Percentiles rank a stretch among this genome's conserved stretches.
phyloP scores from a whole-genome alignment of 371 early-diverging fungal species.

The Lichtheimia ramosa region DNA sequence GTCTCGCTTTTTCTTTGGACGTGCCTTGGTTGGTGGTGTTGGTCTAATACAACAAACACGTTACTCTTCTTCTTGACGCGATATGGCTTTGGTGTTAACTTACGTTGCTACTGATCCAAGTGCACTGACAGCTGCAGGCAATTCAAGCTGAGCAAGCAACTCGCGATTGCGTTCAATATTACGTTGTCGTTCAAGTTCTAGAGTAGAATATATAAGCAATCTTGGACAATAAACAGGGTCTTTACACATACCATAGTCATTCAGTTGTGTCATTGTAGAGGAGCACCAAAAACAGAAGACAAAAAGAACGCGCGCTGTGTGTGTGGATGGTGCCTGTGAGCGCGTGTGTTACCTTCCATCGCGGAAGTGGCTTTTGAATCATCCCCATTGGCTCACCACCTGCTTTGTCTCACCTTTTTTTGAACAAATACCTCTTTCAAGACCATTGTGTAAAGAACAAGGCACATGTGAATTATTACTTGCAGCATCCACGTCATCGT shows the following conservation, averaged over 20 bases:
- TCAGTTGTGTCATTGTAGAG: constrained; percentile 7
- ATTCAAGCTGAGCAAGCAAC: constrained; percentile 52
- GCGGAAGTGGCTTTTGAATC: too few species aligned
- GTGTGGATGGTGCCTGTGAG: too few species aligned
- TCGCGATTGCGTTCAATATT: constrained; percentile 66
- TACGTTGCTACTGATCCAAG: constrained; percentile 15
- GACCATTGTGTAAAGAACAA: too few species aligned
- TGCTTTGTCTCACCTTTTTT: too few species aligned
- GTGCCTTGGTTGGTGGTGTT: background rate
- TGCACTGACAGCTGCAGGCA: constrained; percentile 13
- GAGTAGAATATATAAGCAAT: too few species aligned
- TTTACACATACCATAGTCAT: constrained; percentile 13
- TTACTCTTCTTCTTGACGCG: background rate
- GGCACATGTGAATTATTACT: too few species aligned
- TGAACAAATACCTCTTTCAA: too few species aligned
- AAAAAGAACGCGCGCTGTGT: background rate
- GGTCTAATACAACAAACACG: background rate
- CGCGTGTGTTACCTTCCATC: too few species aligned
- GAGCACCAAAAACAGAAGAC: background rate
- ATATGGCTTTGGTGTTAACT: constrained; percentile 5
- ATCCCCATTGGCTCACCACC: too few species aligned
- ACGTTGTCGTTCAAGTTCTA: constrained; percentile 58
- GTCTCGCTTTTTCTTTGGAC: constrained; percentile 10
- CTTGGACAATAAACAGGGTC: too few species aligned
- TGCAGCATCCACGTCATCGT: too few species aligned